These are phyloP conservation scores for Phragmites australis DNA, from an alignment of 176 grass and related monocot species.

Conservation along the genomic window DNA sequence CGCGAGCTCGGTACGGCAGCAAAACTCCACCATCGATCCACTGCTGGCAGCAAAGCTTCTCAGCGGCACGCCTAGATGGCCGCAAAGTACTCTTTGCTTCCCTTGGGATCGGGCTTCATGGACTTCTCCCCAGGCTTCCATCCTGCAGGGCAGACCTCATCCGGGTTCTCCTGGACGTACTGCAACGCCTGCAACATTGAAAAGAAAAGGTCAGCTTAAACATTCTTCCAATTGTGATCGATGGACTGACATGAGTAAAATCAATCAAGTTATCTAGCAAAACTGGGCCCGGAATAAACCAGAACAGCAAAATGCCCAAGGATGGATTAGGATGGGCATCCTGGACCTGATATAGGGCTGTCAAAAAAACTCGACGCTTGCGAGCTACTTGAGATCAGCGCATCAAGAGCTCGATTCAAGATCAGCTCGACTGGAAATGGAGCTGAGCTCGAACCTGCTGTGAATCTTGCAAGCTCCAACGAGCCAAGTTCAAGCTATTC, in stretches of 20 bases:
- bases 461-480: no score
- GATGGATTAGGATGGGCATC: not conserved
- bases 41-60: not conserved
- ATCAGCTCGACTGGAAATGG: no score
- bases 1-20: not conserved
- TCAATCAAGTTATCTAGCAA: not conserved
- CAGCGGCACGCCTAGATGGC: slow-evolving; percentile 46
- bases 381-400: no score
- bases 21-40: slow-evolving; percentile 36
- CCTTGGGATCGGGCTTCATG: slow-evolving; percentile 87
- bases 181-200: slow-evolving; percentile 64
- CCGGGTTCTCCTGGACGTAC: slow-evolving; percentile 93
- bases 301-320: not conserved
- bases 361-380: no score
- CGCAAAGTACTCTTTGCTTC: slow-evolving; percentile 82
- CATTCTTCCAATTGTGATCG: not conserved
- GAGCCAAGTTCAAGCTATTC: no score
- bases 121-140: slow-evolving; percentile 86
- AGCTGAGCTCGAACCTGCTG: no score
- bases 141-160: slow-evolving; percentile 91
- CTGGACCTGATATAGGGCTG: no score
- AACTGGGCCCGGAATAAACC: not conserved
- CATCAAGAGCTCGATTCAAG: no score
- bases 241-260: not conserved
- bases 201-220: not conserved